phyloP scores from a whole-genome alignment of 2,329 filamentous ascomycete genomes.

The Fusarium hostae region DNA sequence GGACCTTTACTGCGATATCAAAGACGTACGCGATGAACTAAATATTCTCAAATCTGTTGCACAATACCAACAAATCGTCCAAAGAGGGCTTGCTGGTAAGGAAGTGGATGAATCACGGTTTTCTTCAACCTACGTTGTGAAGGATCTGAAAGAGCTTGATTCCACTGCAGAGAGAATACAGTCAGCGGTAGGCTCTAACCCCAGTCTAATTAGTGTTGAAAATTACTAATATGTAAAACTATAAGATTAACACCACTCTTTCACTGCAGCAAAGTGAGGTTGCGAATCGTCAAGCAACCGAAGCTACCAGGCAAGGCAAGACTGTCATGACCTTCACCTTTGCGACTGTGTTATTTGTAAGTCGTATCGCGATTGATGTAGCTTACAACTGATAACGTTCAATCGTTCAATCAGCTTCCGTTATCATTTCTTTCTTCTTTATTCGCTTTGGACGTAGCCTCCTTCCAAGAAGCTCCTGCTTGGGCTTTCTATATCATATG shows the following conservation, averaged over 20 bases:
- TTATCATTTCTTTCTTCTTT: not conserved
- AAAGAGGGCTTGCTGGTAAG: not conserved
- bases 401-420: not conserved
- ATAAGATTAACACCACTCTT: constrained; percentile 21
- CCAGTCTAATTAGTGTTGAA: accelerated
- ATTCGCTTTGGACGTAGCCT: not conserved
- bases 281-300: not conserved
- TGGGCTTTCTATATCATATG: not conserved
- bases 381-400: not conserved
- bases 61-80: constrained; percentile 14
- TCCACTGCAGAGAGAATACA: constrained; percentile 25
- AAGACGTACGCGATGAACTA: constrained; percentile 41
- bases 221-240: accelerated
- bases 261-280: constrained; percentile 22
- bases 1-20: constrained; percentile 20
- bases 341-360: not conserved
- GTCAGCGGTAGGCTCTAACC: constrained; percentile 1
- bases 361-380: accelerated
- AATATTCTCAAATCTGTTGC: constrained; percentile 33
- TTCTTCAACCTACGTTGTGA: constrained; percentile 5
- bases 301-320: not conserved
- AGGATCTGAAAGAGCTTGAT: constrained; percentile 34
- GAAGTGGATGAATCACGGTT: not conserved
- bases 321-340: not conserved
- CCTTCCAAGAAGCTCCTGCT: not conserved